Evolutionary conservation across 31 red algal genomes (phyloP), one percentile per base, ranked within the genome.

Genomic region (Asparagopsis taxiformis): DNA sequence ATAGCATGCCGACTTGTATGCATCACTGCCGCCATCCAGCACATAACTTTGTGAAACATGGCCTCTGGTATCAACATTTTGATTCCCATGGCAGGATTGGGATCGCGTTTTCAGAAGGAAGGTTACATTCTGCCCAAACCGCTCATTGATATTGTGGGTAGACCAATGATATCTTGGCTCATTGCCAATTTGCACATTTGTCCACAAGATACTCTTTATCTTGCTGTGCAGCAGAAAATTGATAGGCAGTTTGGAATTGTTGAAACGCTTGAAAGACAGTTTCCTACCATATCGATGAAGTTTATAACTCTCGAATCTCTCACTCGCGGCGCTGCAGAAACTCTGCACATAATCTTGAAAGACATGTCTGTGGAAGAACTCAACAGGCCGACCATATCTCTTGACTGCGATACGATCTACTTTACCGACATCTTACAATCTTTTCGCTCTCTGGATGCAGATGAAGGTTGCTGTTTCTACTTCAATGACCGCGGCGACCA

Each of bases 361-460:
- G 38, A 59, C 32, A 72, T 84, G 55, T 29, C 51, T 15, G 1
- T 30, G 19, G 39, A 36, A 26, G 51, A 84, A 16, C 56, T 63
- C 38, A 31, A 35, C 51, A 53, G 79, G 6, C 52, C 33, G 1
- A 72, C 59, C 10, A 54, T 84, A 20, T 84, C 79, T 36, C 68
- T 84, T 7, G 79, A 84, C 55, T 84, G 79, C 63, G 79, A 84
- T 48, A 84, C 79, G 15, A 38, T 84, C 19, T 84, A 84, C 41
- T 84, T 73, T 57, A 22, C 54, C 31, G 79, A 84, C 43, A 57
- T 84, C 21, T 31, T 84, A 9, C 30, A 51, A 3, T 35, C 41
- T 22, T 73, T 84, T 34, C 79, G 79, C 0, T 38, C 46, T 20
- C 3, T 74, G 31, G 31, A 54, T n/a, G 33, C 41, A 22, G 59